A percentile compares a stretch with the other conserved stretches of the same genome.
phyloP scores from a whole-genome alignment of 1,284 basidiomycete species.

The Rhizoctonia solani region DNA sequence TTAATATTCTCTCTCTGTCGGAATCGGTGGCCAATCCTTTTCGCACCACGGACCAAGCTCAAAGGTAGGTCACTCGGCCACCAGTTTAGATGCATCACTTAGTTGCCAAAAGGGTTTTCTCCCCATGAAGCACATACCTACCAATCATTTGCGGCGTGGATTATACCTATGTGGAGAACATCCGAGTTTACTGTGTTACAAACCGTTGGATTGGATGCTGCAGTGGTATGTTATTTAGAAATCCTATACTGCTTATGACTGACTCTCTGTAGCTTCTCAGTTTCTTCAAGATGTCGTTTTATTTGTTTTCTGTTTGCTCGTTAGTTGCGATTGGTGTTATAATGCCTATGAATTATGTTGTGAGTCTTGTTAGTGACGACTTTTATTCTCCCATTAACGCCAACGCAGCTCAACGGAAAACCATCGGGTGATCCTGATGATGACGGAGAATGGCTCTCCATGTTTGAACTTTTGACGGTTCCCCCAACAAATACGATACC shows the following conservation, averaged over 20 bases:
- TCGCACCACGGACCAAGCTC: conserved; percentile 90
- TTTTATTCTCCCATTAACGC: conserved; percentile 40
- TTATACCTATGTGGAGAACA: conserved; percentile 85
- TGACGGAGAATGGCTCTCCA: conserved; percentile 54
- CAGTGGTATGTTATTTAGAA: conserved; percentile 65
- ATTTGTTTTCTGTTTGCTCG: conserved; percentile 85
- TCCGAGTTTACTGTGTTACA: conserved; percentile 95
- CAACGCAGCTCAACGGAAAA: conserved; percentile 68
- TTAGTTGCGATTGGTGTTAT: conserved; percentile 76
- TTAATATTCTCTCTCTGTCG: conserved; percentile 86
- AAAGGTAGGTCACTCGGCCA: conserved; percentile 63
- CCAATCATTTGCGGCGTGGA: conserved; percentile 91
- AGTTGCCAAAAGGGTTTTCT: conserved; percentile 68
- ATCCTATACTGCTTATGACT: conserved; percentile 8
- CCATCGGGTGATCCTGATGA: conserved; percentile 58
- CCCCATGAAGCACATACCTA: conserved; percentile 86
- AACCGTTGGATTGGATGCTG: conserved; percentile 94
- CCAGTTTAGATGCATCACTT: not conserved
- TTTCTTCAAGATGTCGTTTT: conserved; percentile 95
- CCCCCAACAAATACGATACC: conserved; percentile 24
- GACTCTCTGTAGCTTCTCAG: conserved; percentile 72
- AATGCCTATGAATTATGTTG: conserved; percentile 89
- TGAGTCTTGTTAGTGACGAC: conserved; percentile 47
- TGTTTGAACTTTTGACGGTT: conserved; percentile 37
- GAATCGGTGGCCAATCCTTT: conserved; percentile 84